These are phyloP conservation scores for Mentha longifolia DNA, from an alignment of 257 asterid species.

Conservation along the genomic window DNA sequence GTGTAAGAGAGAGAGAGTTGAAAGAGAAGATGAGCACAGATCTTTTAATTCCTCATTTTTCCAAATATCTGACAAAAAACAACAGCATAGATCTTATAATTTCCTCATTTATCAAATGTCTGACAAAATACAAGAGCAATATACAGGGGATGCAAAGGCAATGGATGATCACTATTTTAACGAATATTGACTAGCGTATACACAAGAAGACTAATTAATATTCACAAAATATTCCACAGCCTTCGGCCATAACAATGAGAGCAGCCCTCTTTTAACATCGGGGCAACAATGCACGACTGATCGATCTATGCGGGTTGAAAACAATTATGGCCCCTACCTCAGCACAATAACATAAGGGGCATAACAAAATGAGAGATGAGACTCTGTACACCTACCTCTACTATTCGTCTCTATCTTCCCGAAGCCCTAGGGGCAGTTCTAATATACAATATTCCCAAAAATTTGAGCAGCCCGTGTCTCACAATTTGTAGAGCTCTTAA, in stretches of 20 bases:
- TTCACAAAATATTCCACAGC: constrained; percentile 74
- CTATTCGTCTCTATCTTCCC: constrained; percentile 51
- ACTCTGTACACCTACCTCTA: constrained; percentile 84
- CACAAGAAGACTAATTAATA: constrained; percentile 34
- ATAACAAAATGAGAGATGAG: constrained; percentile 43
- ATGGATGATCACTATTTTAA: constrained; percentile 36
- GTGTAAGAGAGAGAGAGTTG: not conserved
- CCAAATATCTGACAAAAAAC: no score
- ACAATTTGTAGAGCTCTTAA: constrained; percentile 37
- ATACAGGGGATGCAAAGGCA: constrained; percentile 35
- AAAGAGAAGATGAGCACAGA: constrained; percentile 2
- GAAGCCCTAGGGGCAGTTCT: constrained; percentile 42
- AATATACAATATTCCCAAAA: constrained; percentile 62
- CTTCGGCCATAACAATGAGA: constrained; percentile 74
- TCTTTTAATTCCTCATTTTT: no score
- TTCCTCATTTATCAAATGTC: no score
- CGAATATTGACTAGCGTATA: constrained; percentile 32
- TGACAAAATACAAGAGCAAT: not conserved
- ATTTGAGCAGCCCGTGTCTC: constrained; percentile 41
- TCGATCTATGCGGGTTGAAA: constrained; percentile 40
- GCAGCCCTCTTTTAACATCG: constrained; percentile 46
- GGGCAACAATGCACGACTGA: constrained; percentile 40
- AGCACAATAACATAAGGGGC: constrained; percentile 35
- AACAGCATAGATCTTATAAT: no score
- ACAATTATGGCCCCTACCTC: constrained; percentile 51